Evolutionary conservation across 2,329 filamentous ascomycete genomes (phyloP), one percentile per base, ranked within the genome.

Genomic region (Colletotrichum graminicola): DNA sequence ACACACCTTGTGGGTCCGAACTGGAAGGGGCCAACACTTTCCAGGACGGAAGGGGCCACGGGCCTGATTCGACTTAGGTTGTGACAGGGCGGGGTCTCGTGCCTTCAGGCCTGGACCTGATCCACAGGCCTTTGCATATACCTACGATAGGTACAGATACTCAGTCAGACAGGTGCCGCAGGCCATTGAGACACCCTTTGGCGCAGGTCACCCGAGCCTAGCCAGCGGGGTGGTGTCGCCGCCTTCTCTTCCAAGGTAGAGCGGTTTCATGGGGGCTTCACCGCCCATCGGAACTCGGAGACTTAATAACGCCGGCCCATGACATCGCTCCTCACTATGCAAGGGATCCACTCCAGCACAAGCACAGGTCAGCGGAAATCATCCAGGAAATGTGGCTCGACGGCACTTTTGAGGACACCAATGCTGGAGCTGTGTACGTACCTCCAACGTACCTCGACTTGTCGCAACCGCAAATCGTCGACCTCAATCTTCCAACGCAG

Each of bases 311-410:
- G 68, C 68, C 68, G 68, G 36, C 7, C 45, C 52, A 71, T 67
- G 65, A 59, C 68, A 71, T 71, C 52, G 63, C 49, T 34, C 34
- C 18, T 26, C 32, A 62, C 29, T 16, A 39, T 39, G 32, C 3
- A 32, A 23, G 59, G 55, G 52, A 55, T 41, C 67, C 62, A 66
- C 62, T 36, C 26, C 36, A 70, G 32, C 49, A 66, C 39, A 60
- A 67, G 49, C 57, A 56, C 56, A 55, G 63, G 47, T 47, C 57
- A 45, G 68, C 34, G 52, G 55, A 43, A 43, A 71, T 52, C 66
- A 41, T 69, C 65, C 54, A 54, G 65, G 69, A 72, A 72, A 72
- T 72, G 69, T 72, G 69, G 69, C 65, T 72, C 51, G 60, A 72
- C 69, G 65, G 60, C 54, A 55, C 59, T 55, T 63, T 72, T 72